phyloP scores from a whole-genome alignment of 1,284 basidiomycete species.

The Irpex lacteus region DNA sequence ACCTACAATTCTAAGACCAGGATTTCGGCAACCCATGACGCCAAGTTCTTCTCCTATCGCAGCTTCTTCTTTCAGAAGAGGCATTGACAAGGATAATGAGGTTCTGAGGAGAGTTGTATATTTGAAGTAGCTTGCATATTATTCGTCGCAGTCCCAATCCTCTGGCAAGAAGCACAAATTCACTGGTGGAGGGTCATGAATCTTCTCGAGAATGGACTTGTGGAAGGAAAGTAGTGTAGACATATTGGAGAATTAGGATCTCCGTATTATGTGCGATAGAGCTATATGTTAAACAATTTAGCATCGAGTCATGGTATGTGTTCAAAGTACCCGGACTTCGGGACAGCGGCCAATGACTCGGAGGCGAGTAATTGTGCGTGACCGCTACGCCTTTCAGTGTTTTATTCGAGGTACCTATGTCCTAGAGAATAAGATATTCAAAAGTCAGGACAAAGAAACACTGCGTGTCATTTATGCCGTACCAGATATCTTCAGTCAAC shows the following conservation, averaged over 20 bases:
- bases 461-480: no score
- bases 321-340: no score
- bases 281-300: no score
- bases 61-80: constrained; percentile 80
- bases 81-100: constrained; percentile 90
- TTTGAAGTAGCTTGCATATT: constrained; percentile 84
- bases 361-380: not conserved
- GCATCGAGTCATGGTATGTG: no score
- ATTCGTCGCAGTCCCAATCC: constrained; percentile 84
- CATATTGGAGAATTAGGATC: constrained; percentile 15
- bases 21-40: constrained; percentile 86
- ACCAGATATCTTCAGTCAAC: no score
- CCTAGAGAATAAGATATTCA: no score
- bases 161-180: constrained; percentile 82
- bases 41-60: constrained; percentile 92
- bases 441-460: no score
- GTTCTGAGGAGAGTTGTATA: constrained; percentile 87
- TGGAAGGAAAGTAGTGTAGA: constrained; percentile 60
- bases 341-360: not conserved
- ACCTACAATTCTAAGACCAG: constrained; percentile 80
- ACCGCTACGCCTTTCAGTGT: no score
- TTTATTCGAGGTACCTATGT: no score
- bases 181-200: constrained; percentile 79
- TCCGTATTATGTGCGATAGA: no score
- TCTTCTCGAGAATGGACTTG: constrained; percentile 57